Percentiles rank a stretch among this genome's conserved stretches.
Evolutionary conservation across 139 green algal genomes (phyloP).

Genomic region (Closterium sp.): DNA sequence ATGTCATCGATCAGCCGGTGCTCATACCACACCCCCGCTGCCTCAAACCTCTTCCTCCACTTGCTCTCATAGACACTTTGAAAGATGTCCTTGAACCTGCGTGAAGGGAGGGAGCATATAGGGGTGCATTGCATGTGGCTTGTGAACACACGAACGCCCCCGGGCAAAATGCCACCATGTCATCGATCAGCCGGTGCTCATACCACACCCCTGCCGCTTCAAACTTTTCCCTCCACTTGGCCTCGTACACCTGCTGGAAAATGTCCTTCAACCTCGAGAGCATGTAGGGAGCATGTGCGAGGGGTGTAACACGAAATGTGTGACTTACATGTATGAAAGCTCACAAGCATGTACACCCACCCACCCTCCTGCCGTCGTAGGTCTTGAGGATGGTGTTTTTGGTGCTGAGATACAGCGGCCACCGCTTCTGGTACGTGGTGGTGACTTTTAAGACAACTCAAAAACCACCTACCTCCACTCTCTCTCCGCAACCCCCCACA

Average conservation of each 20-base stretch:
- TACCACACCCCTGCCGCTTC: conserved; percentile 86
- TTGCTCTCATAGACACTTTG: conserved; percentile 40
- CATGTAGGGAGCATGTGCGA: no score
- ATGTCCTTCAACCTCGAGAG: conserved; percentile 56
- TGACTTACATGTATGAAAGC: no score
- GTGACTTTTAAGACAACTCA: no score
- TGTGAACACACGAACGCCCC: conserved; percentile 87
- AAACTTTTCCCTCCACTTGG: conserved; percentile 77
- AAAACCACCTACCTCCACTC: no score
- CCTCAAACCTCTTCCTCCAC: conserved; percentile 82
- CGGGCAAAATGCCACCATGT: conserved; percentile 91
- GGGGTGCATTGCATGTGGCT: no score
- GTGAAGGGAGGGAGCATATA: not conserved
- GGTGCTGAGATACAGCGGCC: conserved; percentile 90
- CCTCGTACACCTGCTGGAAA: conserved; percentile 43
- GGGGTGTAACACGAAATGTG: no score
- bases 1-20: conserved; percentile 97
- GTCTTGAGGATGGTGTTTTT: conserved; percentile 99
- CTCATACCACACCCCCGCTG: conserved; percentile 86
- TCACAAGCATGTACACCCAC: no score
- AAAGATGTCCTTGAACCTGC: conserved; percentile 48
- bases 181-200: conserved; percentile 92
- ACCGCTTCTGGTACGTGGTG: conserved; percentile 69
- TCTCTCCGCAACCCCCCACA: no score
- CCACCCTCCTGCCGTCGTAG: conserved; percentile 72